Base-by-base conservation (phyloP, 148 eudicot genomes). In the Amaranthus cruentus region DNA sequence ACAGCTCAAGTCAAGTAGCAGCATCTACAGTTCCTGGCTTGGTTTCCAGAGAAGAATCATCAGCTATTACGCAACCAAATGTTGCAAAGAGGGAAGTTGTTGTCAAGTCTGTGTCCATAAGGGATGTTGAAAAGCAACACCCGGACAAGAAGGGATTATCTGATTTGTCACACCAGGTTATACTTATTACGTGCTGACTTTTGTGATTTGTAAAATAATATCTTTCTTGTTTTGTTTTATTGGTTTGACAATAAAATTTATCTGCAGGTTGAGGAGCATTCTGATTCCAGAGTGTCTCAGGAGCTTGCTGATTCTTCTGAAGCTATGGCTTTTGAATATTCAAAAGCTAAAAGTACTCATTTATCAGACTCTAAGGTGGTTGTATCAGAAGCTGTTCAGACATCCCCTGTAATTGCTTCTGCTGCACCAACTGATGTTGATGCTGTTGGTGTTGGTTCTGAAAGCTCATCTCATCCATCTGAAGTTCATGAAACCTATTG, bases 121-220 rank as follows among this genome's bases (percentile, higher is more conserved):
- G 72, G 65, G 87, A 85, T 65, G 65, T 76, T 70, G 85, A 79
- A 71, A 81, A 82, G 69, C 75, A 72, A 28, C 38, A 28, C 69
- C 68, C 47, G 7, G 66, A 55, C 50, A 73, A 64, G 55, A 76
- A 66, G 64, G 84, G 63, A 59, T 67, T 69, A 9, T 65, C 69
- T 54, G 79, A 75, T 18, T 73, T 81, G 47, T 74, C 79, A 50
- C 79, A 77, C 60, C 87, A 90, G 98, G 98, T 88, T 15, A 47
- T 55, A 28, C 64, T 52, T 62, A 54, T 69, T 70, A 9, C 6
- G 56, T 72, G 48, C 51, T 67, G n/a, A n/a, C 21, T 28, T 48
- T 72, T 14, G 38, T 14, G 49, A 57, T n/a, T 54, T 56, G 15
- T 53, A 11, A 18, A 15, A n/a, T n/a, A 43, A 3, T 57, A 66